Evolutionary conservation across 1,284 basidiomycete species (phyloP), one percentile per base, ranked within the genome.

Genomic region (Ceratobasidium sp.): DNA sequence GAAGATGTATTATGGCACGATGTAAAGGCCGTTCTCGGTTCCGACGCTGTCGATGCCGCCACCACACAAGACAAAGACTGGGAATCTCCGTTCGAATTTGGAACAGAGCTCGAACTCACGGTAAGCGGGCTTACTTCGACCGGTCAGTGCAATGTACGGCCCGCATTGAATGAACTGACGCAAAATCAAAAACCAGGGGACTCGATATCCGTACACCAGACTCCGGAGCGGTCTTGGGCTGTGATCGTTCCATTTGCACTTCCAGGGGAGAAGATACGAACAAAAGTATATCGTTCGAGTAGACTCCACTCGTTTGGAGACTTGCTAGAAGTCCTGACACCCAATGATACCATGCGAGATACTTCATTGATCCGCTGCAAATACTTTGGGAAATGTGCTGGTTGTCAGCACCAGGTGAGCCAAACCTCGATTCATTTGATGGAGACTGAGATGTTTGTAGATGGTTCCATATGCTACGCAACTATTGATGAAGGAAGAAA

Each of bases 391-490:
- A 82, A 81, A 62, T 97, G 94, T 75, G 87, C 83, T 10, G 90
- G 89, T 0, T 92, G 89, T 75, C 90, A 92, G 75, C 91, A 91
- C 76, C 89, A 92, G 79, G 89, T 87, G 45, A 27, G 78, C 73
- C 5, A 20, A 22, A 7, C 13, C 13, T 25, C 34, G 0, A 10
- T 29, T 13, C 50, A 40, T 35, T 29, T 50, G 29, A 53, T 29
- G 64, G 73, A 73, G 74, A 74, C 49, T 74, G 40, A 20, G 35
- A 32, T 49, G 15, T 3, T 71, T 25, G 29, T 69, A 95, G 87
- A 94, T 94, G 87, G 82, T 98, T 1, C 88, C 93, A 0, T 98
- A 98, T 75, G 86, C 90, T 17, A 86, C 84, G 6, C 96, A 98
- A 77, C 85, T 99, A 15, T 83, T 88, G 35, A 83, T 96, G 72